Evolutionary conservation across 2,329 filamentous ascomycete genomes (phyloP).

Genomic region (Huntiella omanensis): DNA sequence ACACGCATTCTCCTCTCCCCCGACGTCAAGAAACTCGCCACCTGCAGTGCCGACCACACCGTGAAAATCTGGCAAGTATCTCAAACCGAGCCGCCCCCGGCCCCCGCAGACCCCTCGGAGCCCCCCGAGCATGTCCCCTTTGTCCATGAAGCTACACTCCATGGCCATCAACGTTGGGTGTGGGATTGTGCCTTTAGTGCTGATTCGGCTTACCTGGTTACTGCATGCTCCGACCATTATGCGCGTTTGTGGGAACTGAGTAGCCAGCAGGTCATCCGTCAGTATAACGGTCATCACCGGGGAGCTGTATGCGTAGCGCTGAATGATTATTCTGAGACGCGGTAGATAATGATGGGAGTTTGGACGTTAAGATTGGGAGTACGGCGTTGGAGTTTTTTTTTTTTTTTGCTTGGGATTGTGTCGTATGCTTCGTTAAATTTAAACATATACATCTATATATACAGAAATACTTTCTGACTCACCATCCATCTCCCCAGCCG

Average conservation of each 20-base stretch:
- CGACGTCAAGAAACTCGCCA: slow-evolving; percentile 84
- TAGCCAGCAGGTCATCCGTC: slow-evolving; percentile 75
- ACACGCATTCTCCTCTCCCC: slow-evolving; percentile 81
- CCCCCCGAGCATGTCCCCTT: slow-evolving; percentile 37
- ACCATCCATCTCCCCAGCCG: slow-evolving; percentile 51
- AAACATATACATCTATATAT: neutral
- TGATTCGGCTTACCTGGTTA: slow-evolving; percentile 82
- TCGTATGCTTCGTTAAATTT: neutral
- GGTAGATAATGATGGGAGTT: neutral
- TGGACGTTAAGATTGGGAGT: neutral
- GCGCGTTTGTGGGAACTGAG: slow-evolving; percentile 77
- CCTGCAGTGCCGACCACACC: slow-evolving; percentile 81
- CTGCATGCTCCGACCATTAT: slow-evolving; percentile 85
- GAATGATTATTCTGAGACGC: slow-evolving; percentile 58
- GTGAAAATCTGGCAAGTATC: slow-evolving; percentile 89
- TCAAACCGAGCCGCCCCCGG: slow-evolving; percentile 37
- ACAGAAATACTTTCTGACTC: slow-evolving; percentile 8
- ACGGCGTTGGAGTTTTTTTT: neutral
- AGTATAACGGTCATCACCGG: slow-evolving; percentile 88
- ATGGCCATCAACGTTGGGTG: slow-evolving; percentile 86
- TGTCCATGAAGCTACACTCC: slow-evolving; percentile 69
- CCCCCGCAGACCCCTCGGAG: slow-evolving; percentile 25
- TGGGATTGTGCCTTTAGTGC: slow-evolving; percentile 95
- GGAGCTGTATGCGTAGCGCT: slow-evolving; percentile 83
- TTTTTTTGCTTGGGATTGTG: neutral